These are phyloP conservation scores for Kwoniella mangroviensis DNA, from an alignment of 768 basidiomycete species.

Conservation along the genomic window DNA sequence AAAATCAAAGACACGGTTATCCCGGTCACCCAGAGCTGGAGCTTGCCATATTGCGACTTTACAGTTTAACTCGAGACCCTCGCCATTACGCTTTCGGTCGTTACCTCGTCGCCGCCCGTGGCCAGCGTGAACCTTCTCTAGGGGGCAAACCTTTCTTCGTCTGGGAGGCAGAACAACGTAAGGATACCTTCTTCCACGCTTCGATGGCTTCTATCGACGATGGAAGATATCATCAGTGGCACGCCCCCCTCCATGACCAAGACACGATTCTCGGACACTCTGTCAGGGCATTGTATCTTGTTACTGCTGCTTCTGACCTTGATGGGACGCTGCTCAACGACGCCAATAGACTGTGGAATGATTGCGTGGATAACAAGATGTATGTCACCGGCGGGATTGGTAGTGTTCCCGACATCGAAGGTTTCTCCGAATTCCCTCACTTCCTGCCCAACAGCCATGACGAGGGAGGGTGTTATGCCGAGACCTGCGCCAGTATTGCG, in stretches of 20 bases:
- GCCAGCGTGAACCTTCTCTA: slow-evolving; percentile 26
- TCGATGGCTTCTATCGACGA: slow-evolving; percentile 24
- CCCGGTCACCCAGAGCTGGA: slow-evolving; percentile 48
- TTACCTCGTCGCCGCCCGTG: slow-evolving; percentile 35
- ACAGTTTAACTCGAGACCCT: slow-evolving; percentile 31
- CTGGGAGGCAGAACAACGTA: slow-evolving; percentile 29
- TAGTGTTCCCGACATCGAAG: slow-evolving; percentile 41
- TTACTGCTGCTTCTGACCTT: slow-evolving; percentile 40
- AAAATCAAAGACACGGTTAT: slow-evolving; percentile 37
- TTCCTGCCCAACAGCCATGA: slow-evolving; percentile 37
- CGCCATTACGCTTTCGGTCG: slow-evolving; percentile 35
- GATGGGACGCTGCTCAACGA: slow-evolving; percentile 34
- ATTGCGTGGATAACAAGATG: slow-evolving; percentile 46
- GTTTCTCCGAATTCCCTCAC: slow-evolving; percentile 34
- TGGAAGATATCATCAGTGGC: slow-evolving; percentile 41
- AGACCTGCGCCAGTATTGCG: slow-evolving; percentile 47
- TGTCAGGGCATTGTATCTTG: slow-evolving; percentile 45
- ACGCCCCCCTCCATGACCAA: slow-evolving; percentile 40
- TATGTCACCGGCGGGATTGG: slow-evolving; percentile 46
- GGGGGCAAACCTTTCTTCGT: slow-evolving; percentile 30
- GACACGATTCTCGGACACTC: slow-evolving; percentile 41
- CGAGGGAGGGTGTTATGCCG: slow-evolving; percentile 46
- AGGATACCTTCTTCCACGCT: slow-evolving; percentile 7
- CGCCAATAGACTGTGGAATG: slow-evolving; percentile 34
- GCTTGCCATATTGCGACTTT: slow-evolving; percentile 41